Conservation (phyloP, 2,329 filamentous ascomycete genomes). For the Epichloe aotearoae region DNA sequence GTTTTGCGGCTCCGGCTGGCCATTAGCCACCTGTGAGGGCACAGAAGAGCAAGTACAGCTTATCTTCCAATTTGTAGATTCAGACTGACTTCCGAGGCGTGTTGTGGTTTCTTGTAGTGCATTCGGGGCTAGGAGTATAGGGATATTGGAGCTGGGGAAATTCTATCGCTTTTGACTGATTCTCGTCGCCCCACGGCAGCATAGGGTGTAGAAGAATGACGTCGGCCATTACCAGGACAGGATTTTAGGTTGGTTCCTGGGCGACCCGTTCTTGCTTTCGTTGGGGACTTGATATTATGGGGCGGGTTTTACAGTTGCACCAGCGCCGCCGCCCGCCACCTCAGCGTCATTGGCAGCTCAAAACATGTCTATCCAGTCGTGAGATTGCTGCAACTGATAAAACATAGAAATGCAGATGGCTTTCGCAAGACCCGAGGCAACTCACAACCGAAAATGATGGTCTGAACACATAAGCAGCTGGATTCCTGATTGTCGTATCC, state of each 20-base stretch:
- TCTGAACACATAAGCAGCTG: no score
- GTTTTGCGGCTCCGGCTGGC: slow-evolving; percentile 5
- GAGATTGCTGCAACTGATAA: no score
- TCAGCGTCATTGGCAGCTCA: neutral
- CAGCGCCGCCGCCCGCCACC: neutral
- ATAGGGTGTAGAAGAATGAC: neutral
- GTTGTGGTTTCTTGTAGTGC: no score
- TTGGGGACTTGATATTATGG: neutral
- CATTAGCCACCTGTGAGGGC: neutral
- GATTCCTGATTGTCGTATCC: no score
- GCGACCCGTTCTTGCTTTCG: neutral
- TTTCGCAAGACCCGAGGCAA: no score
- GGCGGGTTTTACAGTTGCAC: neutral
- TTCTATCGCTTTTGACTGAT: no score
- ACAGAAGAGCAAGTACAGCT: neutral
- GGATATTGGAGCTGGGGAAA: no score
- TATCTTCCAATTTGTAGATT: neutral
- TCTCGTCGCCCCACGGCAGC: neutral
- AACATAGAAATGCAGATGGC: no score
- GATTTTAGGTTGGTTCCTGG: no score
- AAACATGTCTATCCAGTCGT: neutral
- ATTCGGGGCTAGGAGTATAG: no score
- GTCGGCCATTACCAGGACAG: neutral
- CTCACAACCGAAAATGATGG: no score
- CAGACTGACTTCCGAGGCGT: no score